Evolutionary conservation across 2,329 filamentous ascomycete species (phyloP).

Genomic region (Aphanocladium album): DNA sequence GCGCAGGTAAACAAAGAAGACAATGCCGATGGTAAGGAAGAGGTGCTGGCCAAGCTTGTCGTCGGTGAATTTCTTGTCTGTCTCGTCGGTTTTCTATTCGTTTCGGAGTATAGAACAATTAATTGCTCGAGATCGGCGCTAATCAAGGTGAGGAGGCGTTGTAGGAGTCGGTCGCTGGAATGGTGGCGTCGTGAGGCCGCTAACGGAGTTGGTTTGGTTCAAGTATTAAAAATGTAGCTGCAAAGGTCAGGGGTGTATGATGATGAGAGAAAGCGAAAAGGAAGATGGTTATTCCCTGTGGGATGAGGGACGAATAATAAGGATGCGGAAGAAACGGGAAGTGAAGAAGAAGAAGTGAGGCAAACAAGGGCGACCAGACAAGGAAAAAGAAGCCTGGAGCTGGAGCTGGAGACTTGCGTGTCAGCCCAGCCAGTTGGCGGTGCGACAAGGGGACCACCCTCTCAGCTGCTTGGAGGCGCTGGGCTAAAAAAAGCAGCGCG

Average conservation of each 20-base stretch:
- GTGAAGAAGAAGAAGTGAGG: not conserved
- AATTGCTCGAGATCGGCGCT: slow-evolving; percentile 6
- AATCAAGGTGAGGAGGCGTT: slow-evolving; percentile 1
- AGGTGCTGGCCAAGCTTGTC: not conserved
- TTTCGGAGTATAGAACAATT: not conserved
- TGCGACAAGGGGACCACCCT: slow-evolving; percentile 8
- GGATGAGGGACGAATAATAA: not conserved
- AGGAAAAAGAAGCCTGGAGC: not conserved
- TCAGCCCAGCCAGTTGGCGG: slow-evolving; percentile 10
- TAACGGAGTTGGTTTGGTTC: not conserved
- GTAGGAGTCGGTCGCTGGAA: not conserved
- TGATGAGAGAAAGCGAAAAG: slow-evolving; percentile 1
- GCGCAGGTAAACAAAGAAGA: not conserved
- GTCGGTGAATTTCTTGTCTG: not conserved
- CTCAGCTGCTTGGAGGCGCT: not conserved
- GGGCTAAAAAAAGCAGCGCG: slow-evolving; percentile 1
- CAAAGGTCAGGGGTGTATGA: not conserved
- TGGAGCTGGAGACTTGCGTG: not conserved
- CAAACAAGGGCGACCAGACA: not conserved
- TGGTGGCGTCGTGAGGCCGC: slow-evolving; percentile 5
- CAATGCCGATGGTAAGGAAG: not conserved
- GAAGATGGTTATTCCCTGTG: not conserved
- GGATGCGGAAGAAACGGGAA: not conserved
- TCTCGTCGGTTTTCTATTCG: not conserved
- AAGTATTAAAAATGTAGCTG: not conserved